A percentile compares a stretch with the other conserved stretches of the same genome.
phyloP scores from a whole-genome alignment of 768 basidiomycete species.

The Tephrocybe rancida region DNA sequence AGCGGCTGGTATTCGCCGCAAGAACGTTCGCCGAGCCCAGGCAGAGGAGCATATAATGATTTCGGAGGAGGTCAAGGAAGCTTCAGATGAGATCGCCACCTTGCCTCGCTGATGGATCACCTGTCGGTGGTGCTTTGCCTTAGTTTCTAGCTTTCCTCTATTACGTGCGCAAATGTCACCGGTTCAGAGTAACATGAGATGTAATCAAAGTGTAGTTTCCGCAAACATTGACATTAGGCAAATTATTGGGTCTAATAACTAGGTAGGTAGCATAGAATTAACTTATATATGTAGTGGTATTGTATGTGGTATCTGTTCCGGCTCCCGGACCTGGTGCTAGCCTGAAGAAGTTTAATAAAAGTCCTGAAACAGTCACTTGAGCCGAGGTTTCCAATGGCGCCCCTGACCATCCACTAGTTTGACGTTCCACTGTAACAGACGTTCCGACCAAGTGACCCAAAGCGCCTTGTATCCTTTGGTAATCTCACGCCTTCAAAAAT shows the following conservation, averaged over 20 bases:
- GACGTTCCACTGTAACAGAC: conserved; percentile 3
- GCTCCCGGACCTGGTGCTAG: too few relatives aligned
- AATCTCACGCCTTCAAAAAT: background rate
- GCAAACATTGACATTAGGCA: too few relatives aligned
- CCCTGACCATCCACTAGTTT: background rate
- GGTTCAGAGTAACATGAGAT: too few relatives aligned
- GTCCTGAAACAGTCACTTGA: background rate
- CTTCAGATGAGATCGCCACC: background rate
- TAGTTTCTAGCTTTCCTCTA: too few relatives aligned
- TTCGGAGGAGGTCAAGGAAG: conserved; percentile 1
- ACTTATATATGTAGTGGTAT: too few relatives aligned
- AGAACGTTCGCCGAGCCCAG: conserved; percentile 19
- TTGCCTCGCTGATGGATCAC: conserved; percentile 9
- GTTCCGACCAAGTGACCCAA: background rate
- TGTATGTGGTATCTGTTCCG: too few relatives aligned
- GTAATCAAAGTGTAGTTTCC: too few relatives aligned
- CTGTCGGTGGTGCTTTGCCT: too few relatives aligned
- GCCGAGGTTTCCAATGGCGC: background rate
- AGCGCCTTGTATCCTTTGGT: background rate
- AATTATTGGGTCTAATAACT: too few relatives aligned
- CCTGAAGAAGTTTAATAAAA: background rate
- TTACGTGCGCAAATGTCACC: too few relatives aligned
- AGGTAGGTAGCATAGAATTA: too few relatives aligned
- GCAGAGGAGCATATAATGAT: conserved; percentile 3
- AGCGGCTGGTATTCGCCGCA: conserved; percentile 41